phyloP scores from a whole-genome alignment of 2,329 filamentous ascomycete genomes.

The Trichoderma sp. region DNA sequence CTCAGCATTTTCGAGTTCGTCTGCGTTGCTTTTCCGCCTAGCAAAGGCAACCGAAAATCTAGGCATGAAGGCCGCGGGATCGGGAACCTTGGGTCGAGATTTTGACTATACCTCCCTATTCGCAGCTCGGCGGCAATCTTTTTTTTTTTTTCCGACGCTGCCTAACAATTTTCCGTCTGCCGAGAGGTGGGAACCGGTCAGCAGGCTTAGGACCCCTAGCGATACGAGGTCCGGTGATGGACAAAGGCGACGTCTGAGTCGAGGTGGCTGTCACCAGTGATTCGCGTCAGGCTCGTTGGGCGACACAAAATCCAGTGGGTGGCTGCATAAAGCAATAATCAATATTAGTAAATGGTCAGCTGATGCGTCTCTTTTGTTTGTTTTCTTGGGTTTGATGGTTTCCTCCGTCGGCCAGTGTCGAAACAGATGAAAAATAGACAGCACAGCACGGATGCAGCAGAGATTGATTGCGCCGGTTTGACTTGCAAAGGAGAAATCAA shows the following conservation, averaged over 20 bases:
- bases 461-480: background rate
- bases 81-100: background rate
- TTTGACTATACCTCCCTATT: conserved; percentile 24
- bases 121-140: conserved; percentile 3
- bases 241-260: conserved; percentile 18
- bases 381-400: background rate
- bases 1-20: conserved; percentile 55
- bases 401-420: background rate
- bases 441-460: conserved; percentile 1
- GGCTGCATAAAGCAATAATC: conserved; percentile 23
- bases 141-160: conserved; percentile 29
- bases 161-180: conserved; percentile 20
- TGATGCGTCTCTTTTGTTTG: background rate
- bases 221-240: conserved; percentile 25
- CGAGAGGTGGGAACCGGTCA: conserved; percentile 18
- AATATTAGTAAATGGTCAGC: conserved; percentile 19
- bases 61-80: conserved; percentile 55
- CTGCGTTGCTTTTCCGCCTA: conserved; percentile 61
- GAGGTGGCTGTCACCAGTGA: conserved; percentile 18
- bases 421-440: background rate
- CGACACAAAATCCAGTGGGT: conserved; percentile 21
- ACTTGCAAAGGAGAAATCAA: background rate
- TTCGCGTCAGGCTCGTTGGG: conserved; percentile 24
- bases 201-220: conserved; percentile 17
- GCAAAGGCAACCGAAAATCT: conserved; percentile 61